Conservation (phyloP, 108 stramenopile species). For the Poteriospumella lacustris region DNA sequence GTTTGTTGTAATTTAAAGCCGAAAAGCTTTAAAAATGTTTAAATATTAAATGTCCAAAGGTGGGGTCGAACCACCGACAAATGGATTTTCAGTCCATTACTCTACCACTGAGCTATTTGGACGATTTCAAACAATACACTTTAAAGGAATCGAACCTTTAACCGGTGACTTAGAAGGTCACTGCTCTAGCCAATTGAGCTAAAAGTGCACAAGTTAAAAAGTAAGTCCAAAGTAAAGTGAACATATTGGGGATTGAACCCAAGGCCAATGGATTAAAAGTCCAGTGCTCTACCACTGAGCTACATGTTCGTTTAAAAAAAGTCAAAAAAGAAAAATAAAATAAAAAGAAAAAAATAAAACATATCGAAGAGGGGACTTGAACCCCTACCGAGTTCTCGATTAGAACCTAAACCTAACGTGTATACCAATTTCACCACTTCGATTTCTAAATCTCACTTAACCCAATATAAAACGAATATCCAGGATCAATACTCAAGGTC, state of each 20-base stretch:
- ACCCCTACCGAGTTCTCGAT: slow-evolving; percentile 22
- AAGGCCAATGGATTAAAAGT: slow-evolving; percentile 18
- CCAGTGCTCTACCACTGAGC: slow-evolving; percentile 26
- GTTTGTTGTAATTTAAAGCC: neutral
- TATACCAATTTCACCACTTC: slow-evolving; percentile 25
- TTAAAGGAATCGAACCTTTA: slow-evolving; percentile 27
- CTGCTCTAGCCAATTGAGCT: slow-evolving; percentile 23
- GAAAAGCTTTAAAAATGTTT: neutral
- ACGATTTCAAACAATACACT: slow-evolving; percentile 10
- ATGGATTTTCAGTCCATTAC: slow-evolving; percentile 23
- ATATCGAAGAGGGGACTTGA: slow-evolving; percentile 26
- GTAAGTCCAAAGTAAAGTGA: slow-evolving; percentile 10
- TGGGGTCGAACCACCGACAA: slow-evolving; percentile 16
- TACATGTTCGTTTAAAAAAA: slow-evolving; percentile 2
- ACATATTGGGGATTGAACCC: slow-evolving; percentile 18
- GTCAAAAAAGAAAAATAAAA: slow-evolving; percentile 9
- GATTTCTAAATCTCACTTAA: slow-evolving; percentile 22
- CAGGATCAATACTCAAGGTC: slow-evolving; percentile 7
- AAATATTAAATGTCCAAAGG: slow-evolving; percentile 10
- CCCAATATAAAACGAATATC: slow-evolving; percentile 8
- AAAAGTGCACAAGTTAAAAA: slow-evolving; percentile 12
- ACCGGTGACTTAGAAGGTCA: slow-evolving; percentile 23
- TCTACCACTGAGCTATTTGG: slow-evolving; percentile 26
- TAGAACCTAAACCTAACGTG: slow-evolving; percentile 29
- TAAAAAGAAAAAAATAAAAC: slow-evolving; percentile 13